Percentiles rank a stretch among this genome's conserved stretches.
phyloP scores from a whole-genome alignment of 208 protist species.

The Herpetomonas tarakana region DNA sequence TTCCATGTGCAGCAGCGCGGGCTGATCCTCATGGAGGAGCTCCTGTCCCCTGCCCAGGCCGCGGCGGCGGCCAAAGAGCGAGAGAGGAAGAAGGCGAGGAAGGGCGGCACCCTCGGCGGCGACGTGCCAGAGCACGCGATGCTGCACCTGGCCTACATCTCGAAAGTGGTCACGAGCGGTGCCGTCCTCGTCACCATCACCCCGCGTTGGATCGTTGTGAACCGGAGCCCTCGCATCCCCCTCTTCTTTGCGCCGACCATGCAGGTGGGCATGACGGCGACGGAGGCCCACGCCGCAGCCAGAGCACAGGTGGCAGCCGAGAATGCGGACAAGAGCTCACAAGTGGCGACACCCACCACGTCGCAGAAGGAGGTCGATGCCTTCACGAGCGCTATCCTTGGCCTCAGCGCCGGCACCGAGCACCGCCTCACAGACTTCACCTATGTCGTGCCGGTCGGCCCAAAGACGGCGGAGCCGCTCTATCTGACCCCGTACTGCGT shows the following conservation, averaged over 20 bases:
- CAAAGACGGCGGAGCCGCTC: slow-evolving; percentile 50
- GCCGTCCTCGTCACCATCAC: slow-evolving; percentile 67
- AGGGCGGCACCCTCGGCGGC: background rate
- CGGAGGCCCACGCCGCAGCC: slow-evolving; percentile 28
- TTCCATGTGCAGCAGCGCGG: slow-evolving; percentile 80
- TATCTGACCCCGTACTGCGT: slow-evolving; percentile 42
- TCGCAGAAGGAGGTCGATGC: slow-evolving; percentile 24
- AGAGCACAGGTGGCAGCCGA: slow-evolving; percentile 21
- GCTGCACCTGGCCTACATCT: slow-evolving; percentile 71
- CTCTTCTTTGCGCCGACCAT: slow-evolving; percentile 57
- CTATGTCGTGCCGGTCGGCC: slow-evolving; percentile 23
- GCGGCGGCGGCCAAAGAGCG: slow-evolving; percentile 2
- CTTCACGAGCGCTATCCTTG: slow-evolving; percentile 23
- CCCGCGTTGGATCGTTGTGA: slow-evolving; percentile 84
- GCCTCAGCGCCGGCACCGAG: slow-evolving; percentile 14
- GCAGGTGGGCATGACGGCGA: slow-evolving; percentile 32
- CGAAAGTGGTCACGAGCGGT: slow-evolving; percentile 50
- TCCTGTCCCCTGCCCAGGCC: background rate
- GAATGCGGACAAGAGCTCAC: slow-evolving; percentile 9
- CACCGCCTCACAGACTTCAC: slow-evolving; percentile 21
- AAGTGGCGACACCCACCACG: slow-evolving; percentile 1
- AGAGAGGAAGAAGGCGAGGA: slow-evolving; percentile 7
- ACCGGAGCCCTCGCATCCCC: slow-evolving; percentile 47
- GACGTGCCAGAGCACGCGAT: slow-evolving; percentile 11
- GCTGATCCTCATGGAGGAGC: slow-evolving; percentile 55